Base-by-base conservation (phyloP, 208 protist genomes). In the Trypanosoma conorhini region DNA sequence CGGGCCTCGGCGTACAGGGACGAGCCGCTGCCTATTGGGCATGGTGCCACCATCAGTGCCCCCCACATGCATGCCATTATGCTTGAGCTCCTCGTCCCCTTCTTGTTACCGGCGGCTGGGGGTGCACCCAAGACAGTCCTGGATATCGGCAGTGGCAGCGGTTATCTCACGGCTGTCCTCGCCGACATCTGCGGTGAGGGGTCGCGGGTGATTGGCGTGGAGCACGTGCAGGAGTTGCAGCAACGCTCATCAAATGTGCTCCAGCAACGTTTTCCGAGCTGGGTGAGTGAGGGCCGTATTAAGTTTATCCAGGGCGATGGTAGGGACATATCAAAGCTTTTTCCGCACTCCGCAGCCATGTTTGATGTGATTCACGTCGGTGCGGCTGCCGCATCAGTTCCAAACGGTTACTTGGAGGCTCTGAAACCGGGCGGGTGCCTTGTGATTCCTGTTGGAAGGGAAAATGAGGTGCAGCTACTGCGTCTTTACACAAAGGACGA, bases 51-150 rank as follows among this genome's bases (percentile, higher is more conserved):
- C 3, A 96, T 96, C 61, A 95, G 89, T 54, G 93, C 93, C 0
- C 93, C 93, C 19, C 93, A 97, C 73, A 97, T 97, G 89, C 93
- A 97, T 68, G 93, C 91, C 8, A 94, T 91, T 26, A 92, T 89
- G 80, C 57, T 96, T 21, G 85, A 96, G 57, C 50, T 93, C n/a
- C 61, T 95, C 22, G 66, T 75, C 22, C 74, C 86, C 24, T 86
- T 85, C 30, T 44, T 95, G 9, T 46, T 71, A 15, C 73, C 50
- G 5, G 1, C 28, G 13, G 31, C 7, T 42, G 55, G 46, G 13
- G 38, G 10, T 31, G 8, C 13, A 28, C 9, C 62, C 17, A 62
- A 55, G 38, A 65, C 40, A 55, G 81, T 88, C 33, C 70, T 97
- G 26, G 93, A 97, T 72, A 67, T 95, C 26, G 93, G 93, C 57